Evolutionary conservation across 306 rosid genomes (phyloP), one percentile per base, ranked within the genome.

Genomic region (Betula pendula): DNA sequence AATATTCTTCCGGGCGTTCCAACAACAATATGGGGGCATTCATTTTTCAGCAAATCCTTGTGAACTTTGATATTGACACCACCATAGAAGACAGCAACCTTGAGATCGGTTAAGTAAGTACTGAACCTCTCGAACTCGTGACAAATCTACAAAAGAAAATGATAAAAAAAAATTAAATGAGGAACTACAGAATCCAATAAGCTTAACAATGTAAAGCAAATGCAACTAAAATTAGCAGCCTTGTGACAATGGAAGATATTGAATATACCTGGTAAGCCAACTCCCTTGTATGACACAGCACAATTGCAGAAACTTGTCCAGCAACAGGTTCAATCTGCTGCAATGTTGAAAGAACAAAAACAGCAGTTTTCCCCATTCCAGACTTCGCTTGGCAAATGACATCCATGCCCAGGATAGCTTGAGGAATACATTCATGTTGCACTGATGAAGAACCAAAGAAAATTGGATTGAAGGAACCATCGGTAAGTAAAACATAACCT

Each of bases 311-410:
- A 71, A 96, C 99, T 87, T 96, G 99, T 40, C 99, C 99, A 0
- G 97, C 87, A 60, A 91, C 91, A 49, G 99, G 98, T 81, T 96
- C 99, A 78, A 96, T 96, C 87, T 96, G 99, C 90, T 96, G 99
- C 83, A 96, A 80, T 35, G 90, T 75, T 11, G 99, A 96, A 43
- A 96, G 93, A 84, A 96, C 99, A 86, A 96, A 96, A 12, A 96
- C 99, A 75, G 99, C 99, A 22, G 99, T 96, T 80, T 96, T 96
- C 33, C 99, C 99, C 99, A 96, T 96, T 56, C 99, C 99, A 72
- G 99, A 96, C 85, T 96, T 96, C 6, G 99, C 99, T 87, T 96
- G 99, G 58, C 99, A 96, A 79, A 96, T 85, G 16, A 96, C 99
- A 87, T 96, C 99, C 99, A 96, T 96, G 19, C 99, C 99, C 42